These are phyloP conservation scores for Phlegmacium glaucopus DNA, from an alignment of 768 basidiomycete species.

Conservation along the genomic window DNA sequence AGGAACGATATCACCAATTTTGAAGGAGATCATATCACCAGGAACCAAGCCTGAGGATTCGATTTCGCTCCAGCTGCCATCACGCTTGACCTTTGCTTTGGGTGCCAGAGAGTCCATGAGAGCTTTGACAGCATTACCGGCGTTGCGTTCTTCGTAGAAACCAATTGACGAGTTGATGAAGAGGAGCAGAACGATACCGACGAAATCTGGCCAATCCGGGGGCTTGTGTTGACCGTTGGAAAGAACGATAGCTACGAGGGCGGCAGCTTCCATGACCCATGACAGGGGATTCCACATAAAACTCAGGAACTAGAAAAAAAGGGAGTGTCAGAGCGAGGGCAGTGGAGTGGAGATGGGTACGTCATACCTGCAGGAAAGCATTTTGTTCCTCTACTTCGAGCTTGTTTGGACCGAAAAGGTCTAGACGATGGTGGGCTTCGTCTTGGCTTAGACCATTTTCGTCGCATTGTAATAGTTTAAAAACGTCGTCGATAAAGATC, in stretches of 20 bases:
- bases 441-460: conserved; percentile 72
- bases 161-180: conserved; percentile 96
- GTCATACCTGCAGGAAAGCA: conserved; percentile 75
- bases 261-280: conserved; percentile 99
- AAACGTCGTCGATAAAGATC: conserved; percentile 94
- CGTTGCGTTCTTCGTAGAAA: conserved; percentile 97
- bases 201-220: conserved; percentile 97
- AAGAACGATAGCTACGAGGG: conserved; percentile 89
- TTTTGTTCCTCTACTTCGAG: conserved; percentile 90
- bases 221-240: conserved; percentile 86
- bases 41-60: conserved; percentile 90
- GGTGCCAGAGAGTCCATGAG: conserved; percentile 99
- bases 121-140: conserved; percentile 98
- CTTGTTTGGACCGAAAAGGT: conserved; percentile 95
- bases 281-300: conserved; percentile 99
- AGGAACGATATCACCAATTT: conserved; percentile 98
- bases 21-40: conserved; percentile 96
- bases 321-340: conserved; percentile 3
- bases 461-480: conserved; percentile 90
- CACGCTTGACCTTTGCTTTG: conserved; percentile 92
- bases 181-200: conserved; percentile 89
- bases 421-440: conserved; percentile 82
- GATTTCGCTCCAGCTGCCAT: conserved; percentile 82
- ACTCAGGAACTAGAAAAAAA: conserved; percentile 62
- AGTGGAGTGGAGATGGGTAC: background rate